Evolutionary conservation across 1,284 basidiomycete species (phyloP), one percentile per base, ranked within the genome.

Genomic region (Dichomitus squalens): DNA sequence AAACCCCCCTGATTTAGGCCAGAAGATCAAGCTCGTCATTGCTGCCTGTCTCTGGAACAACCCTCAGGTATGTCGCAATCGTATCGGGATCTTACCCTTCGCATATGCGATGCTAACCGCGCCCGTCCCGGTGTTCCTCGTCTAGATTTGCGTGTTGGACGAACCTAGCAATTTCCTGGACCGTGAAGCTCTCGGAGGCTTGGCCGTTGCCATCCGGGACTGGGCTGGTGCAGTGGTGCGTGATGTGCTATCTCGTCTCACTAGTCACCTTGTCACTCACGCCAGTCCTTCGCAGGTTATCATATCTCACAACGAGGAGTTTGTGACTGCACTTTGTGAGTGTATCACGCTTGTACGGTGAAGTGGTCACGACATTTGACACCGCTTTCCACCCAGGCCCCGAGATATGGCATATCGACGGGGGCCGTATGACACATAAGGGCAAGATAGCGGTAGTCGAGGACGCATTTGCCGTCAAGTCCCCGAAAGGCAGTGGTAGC

Each of bases 101-200:
- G 43, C 54, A 52, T 27, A n/a, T 2, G 11, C 11, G 11, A 25
- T 12, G 18, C 44, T 52, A 29, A 44, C 29, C 21, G 18, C 20
- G 25, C 39, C 38, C 41, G 21, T 35, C 11, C 34, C 33, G 25
- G 18, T 27, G 11, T 18, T 14, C 43, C 39, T 36, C 57, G 49
- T 47, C 3, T 53, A 84, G 83, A 86, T 87, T 63, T 91, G 89
- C 68, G 77, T 92, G n/a, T 80, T 94, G 39, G 93, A 95, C 71
- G 93, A 98, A 76, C 96, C 96, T 34, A 98, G 94, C 71, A 99
- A 99, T 79, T 99, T 98, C 81, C 85, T 96, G 79, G 95, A 95
- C 72, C 84, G 90, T 60, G 90, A 93, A 70, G 90, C 94, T 12
- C 78, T 96, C 21, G 94, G 96, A 67, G 96, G 97, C 64, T 80